Conservation (phyloP, 805 yeast genomes). For the Candida morakotiae region DNA sequence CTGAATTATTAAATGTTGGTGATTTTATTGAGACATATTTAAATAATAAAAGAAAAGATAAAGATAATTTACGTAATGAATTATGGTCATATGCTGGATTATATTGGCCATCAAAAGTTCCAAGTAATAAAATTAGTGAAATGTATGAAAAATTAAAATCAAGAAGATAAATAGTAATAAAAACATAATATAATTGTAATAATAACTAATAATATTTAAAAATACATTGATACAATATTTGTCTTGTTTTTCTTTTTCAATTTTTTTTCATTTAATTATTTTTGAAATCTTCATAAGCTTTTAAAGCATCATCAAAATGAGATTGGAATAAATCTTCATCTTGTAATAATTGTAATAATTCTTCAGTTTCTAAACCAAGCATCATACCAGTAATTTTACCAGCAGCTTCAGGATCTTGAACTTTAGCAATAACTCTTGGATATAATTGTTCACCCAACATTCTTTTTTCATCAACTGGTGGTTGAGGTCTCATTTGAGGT, state of each 20-base stretch:
- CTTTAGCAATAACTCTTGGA: conserved; percentile 85
- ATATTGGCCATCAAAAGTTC: conserved; percentile 87
- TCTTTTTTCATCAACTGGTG: conserved; percentile 94
- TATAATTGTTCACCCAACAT: conserved; percentile 95
- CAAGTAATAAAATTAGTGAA: conserved; percentile 63
- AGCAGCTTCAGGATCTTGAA: conserved; percentile 90
- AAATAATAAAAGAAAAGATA: conserved; percentile 15
- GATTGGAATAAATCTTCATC: conserved; percentile 85
- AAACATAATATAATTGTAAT: no score
- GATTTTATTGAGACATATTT: conserved; percentile 45
- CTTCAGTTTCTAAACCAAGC: conserved; percentile 89
- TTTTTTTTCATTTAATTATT: conserved; percentile 43
- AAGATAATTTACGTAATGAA: conserved; percentile 78
- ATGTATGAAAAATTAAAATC: conserved; percentile 66
- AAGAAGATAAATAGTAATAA: conserved; percentile 6
- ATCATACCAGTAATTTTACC: conserved; percentile 99
- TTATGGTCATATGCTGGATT: conserved; percentile 81
- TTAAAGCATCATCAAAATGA: conserved; percentile 90
- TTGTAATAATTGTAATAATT: conserved; percentile 82
- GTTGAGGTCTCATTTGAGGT: conserved; percentile 61
- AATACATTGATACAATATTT: no score
- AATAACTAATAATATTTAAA: no score
- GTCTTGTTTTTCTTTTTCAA: no score
- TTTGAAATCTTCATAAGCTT: conserved; percentile 91
- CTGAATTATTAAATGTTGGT: conserved; percentile 70